Base-by-base conservation (phyloP, 306 rosid species). In the Echinosophora koreensis region DNA sequence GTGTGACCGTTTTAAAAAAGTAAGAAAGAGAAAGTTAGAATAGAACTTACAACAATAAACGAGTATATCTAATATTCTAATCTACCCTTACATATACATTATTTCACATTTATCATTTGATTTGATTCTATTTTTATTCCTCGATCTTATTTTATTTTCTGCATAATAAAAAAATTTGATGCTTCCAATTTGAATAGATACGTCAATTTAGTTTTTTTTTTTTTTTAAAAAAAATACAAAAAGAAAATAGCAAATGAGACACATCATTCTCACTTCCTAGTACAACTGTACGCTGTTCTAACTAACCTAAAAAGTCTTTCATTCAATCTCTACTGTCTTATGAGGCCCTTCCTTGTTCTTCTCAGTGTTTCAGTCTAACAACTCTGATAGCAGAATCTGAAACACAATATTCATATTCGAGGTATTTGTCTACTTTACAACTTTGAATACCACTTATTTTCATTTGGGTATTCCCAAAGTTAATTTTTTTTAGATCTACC, bases 1-100 rank as follows among this genome's bases (percentile, higher is more conserved):
- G 56, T 61, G 66, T 69, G 83, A 81, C 88, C 74, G 84, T 83
- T 86, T 86, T 71, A 10, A 74, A 83, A 86, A 84, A 73, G 54
- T 77, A 18, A 61, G 81, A 74, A 75, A 72, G 77, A 83, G 81
- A 67, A 52, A 69, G 50, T 18, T 18, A 50, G 47, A 27, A 51
- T 18, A 50, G 47, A 27, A 51, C 2, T 28, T 11, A 56, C 16
- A 5, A 32, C 52, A 18, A 56, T 8, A 22, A 9, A 56, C 9
- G 32, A 30, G 32, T 30, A 30, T 30, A 30, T 30, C 1, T n/a
- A n/a, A n/a, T n/a, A n/a, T n/a, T 30, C 32, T 22, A 22, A 22
- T 22, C 32, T 30, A 2, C 32, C 32, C 32, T 3, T 30, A 30
- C 32, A 30, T 2, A 30, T 2, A 30, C 32, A 30, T 30, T 30